phyloP scores from a whole-genome alignment of 306 rosid genomes.

The Quercus glauca region DNA sequence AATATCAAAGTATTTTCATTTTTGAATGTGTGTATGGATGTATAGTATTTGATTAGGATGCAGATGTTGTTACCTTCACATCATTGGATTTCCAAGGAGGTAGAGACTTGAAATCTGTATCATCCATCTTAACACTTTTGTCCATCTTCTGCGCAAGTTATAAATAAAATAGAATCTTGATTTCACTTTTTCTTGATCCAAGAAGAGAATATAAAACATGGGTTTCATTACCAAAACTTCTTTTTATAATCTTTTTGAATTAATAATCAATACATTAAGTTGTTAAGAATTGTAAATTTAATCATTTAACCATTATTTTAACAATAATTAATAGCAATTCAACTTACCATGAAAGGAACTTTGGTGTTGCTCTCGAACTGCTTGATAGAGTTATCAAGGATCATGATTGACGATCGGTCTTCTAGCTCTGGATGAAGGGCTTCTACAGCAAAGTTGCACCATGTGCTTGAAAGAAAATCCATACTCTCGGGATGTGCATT shows the following conservation, averaged over 20 bases:
- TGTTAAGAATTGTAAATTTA: too few relatives aligned
- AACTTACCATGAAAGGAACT: conserved; percentile 42
- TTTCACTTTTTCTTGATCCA: neutral
- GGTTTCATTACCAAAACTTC: neutral
- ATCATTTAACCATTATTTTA: too few relatives aligned
- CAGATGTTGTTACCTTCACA: conserved; percentile 51
- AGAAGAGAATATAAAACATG: conserved; percentile 4
- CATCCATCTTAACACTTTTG: conserved; percentile 52
- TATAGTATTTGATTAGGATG: neutral
- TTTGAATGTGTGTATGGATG: neutral
- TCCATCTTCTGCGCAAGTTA: conserved; percentile 38
- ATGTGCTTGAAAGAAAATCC: conserved; percentile 86
- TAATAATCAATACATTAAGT: neutral
- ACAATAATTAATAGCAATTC: neutral
- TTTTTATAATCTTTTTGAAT: neutral
- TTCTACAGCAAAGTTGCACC: conserved; percentile 93
- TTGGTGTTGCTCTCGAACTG: conserved; percentile 42
- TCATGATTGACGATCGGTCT: conserved; percentile 51
- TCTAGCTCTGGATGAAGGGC: conserved; percentile 60
- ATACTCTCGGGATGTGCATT: conserved; percentile 80
- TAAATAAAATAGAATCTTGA: neutral
- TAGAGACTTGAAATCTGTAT: conserved; percentile 49
- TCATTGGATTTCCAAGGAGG: conserved; percentile 89
- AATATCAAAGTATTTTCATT: neutral
- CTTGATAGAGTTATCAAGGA: conserved; percentile 43